Evolutionary conservation across 108 stramenopile genomes (phyloP).

Genomic region (Stephanodiscus triporus): DNA sequence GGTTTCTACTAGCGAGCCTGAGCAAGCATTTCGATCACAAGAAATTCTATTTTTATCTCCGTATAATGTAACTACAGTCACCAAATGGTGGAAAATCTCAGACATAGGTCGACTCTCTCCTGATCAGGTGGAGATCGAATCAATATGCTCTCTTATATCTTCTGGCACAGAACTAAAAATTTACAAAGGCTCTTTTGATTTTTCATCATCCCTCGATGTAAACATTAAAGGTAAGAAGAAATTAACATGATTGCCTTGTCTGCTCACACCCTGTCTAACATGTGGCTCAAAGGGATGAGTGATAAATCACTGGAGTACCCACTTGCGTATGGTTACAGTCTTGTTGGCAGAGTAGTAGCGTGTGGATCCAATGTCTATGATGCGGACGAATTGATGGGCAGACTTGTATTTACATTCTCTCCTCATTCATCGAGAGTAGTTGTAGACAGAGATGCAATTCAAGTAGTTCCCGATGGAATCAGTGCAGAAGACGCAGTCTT

Average conservation of each 20-base stretch:
- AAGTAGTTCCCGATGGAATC: constrained; percentile 87
- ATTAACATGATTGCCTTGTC: too few species aligned
- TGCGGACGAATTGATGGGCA: constrained; percentile 58
- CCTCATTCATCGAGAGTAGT: constrained; percentile 85
- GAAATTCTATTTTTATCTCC: constrained; percentile 77
- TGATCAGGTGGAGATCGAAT: constrained; percentile 68
- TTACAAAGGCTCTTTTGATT: constrained; percentile 85
- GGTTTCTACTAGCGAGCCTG: neutral
- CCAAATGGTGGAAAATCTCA: constrained; percentile 27
- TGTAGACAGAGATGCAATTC: constrained; percentile 64
- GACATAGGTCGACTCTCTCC: constrained; percentile 43
- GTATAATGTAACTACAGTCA: constrained; percentile 57
- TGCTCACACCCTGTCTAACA: neutral
- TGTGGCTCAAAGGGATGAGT: constrained; percentile 68
- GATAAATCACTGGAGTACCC: constrained; percentile 87
- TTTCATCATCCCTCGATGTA: constrained; percentile 71
- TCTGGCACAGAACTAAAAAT: constrained; percentile 93
- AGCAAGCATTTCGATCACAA: constrained; percentile 7
- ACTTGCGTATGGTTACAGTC: constrained; percentile 87
- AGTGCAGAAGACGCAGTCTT: constrained; percentile 89
- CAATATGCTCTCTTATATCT: constrained; percentile 86
- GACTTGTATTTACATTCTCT: constrained; percentile 83
- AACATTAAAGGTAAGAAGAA: constrained; percentile 52
- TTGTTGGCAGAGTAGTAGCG: constrained; percentile 76
- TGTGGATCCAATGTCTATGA: constrained; percentile 72